Percentiles rank a stretch among this genome's conserved stretches.
Conservation (phyloP, 176 grass and related monocot species). For the Phoenix dactylifera region DNA sequence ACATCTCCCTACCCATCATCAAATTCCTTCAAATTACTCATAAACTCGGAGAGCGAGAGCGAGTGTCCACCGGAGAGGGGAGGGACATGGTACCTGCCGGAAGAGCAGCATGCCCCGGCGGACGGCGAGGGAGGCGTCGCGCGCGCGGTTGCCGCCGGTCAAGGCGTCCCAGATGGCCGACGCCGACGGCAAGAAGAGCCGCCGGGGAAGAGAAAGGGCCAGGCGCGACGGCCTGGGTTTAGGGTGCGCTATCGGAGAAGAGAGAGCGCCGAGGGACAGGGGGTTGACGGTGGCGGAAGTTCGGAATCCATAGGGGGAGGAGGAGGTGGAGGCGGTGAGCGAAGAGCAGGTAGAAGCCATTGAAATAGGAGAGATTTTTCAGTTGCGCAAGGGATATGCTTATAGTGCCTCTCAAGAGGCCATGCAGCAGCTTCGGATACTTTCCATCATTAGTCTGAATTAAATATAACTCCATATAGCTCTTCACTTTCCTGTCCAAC, state of each 20-base stretch:
- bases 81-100: slow-evolving; percentile 28
- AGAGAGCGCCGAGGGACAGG: background rate
- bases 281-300: background rate
- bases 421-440: too few relatives aligned
- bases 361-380: too few relatives aligned
- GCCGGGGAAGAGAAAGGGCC: slow-evolving; percentile 24
- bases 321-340: background rate
- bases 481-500: too few relatives aligned
- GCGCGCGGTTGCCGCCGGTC: slow-evolving; percentile 36
- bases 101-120: slow-evolving; percentile 79
- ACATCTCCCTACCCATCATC: slow-evolving; percentile 45
- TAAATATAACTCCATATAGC: too few relatives aligned
- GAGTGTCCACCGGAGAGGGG: background rate
- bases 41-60: background rate
- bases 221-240: background rate
- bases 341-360: background rate
- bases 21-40: background rate
- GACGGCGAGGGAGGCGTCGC: slow-evolving; percentile 42
- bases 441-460: too few relatives aligned
- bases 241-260: slow-evolving; percentile 8
- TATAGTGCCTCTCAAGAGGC: too few relatives aligned
- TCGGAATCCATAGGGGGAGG: background rate
- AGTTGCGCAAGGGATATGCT: too few relatives aligned
- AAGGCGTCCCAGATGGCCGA: slow-evolving; percentile 61
- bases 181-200: slow-evolving; percentile 38